These are phyloP conservation scores for Daldinia grandis DNA, from an alignment of 495 filamentous ascomycete species.

Conservation along the genomic window DNA sequence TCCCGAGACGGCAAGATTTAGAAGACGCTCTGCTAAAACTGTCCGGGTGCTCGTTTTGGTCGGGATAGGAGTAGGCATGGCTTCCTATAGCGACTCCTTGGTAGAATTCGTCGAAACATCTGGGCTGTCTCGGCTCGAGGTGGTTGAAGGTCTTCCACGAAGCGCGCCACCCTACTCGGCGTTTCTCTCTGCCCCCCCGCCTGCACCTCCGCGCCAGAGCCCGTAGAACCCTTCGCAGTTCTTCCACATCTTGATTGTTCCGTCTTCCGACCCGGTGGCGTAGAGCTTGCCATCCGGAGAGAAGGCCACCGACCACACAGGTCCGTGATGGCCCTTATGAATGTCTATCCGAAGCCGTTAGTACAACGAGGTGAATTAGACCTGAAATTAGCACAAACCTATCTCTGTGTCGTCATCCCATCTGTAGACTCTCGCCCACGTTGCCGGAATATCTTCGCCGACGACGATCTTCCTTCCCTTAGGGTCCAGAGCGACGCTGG, in stretches of 20 bases:
- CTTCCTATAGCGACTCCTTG: conserved; percentile 9
- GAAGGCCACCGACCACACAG: conserved; percentile 94
- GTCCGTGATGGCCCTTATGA: conserved; percentile 96
- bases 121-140: conserved; percentile 7
- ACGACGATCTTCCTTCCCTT: conserved; percentile 84
- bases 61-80: not conserved
- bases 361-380: not conserved
- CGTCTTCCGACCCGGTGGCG: conserved; percentile 95
- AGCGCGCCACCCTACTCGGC: conserved; percentile 37
- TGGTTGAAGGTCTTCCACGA: conserved; percentile 14
- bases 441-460: conserved; percentile 80
- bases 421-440: conserved; percentile 93
- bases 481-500: conserved; percentile 86
- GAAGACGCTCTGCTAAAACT: not conserved
- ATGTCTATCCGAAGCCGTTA: conserved; percentile 63
- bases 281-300: conserved; percentile 95
- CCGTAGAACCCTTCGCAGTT: conserved; percentile 66
- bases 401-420: conserved; percentile 82
- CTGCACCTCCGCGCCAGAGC: conserved; percentile 56
- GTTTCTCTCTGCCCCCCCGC: conserved; percentile 31
- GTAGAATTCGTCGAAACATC: conserved; percentile 7
- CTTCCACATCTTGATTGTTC: conserved; percentile 91
- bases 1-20: not conserved
- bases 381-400: conserved; percentile 55
- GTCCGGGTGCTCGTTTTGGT: not conserved